Evolutionary conservation across 2,329 filamentous ascomycete genomes (phyloP).

Genomic region (Colletotrichum tofieldiae): DNA sequence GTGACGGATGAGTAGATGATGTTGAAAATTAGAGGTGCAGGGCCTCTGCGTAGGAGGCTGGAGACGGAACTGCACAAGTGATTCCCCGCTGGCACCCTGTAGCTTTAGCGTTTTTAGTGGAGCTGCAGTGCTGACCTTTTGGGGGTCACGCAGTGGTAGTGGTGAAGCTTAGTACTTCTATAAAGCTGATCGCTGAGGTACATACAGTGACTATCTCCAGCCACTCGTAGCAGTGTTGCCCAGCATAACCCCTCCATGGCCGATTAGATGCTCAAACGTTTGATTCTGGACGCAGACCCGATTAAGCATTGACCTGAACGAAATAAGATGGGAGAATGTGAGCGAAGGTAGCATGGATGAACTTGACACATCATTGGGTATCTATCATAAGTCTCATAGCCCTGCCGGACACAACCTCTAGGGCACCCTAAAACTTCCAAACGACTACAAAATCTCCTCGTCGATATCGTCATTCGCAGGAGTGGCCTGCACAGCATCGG

Average conservation of each 20-base stretch:
- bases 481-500: conserved; percentile 3
- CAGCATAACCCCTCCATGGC: conserved; percentile 2
- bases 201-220: no score
- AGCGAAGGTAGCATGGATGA: neutral
- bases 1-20: conserved; percentile 9
- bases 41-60: conserved; percentile 5
- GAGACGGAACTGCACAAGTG: conserved; percentile 27
- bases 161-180: no score
- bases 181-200: no score
- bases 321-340: neutral
- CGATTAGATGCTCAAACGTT: neutral
- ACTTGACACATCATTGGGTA: conserved; percentile 38
- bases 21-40: conserved; percentile 21
- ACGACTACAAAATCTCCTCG: conserved; percentile 41
- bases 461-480: conserved; percentile 37
- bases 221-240: no score
- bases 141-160: no score
- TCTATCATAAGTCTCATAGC: conserved; percentile 43
- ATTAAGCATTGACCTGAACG: neutral
- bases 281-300: neutral
- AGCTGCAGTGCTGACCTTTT: neutral
- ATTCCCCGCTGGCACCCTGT: conserved; percentile 25
- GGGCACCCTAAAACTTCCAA: conserved; percentile 15
- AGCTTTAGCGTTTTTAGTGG: conserved; percentile 37
- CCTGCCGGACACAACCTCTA: conserved; percentile 27